Evolutionary conservation across 1,284 basidiomycete genomes (phyloP), one percentile per base, ranked within the genome.

Genomic region (Tremellales sp.): DNA sequence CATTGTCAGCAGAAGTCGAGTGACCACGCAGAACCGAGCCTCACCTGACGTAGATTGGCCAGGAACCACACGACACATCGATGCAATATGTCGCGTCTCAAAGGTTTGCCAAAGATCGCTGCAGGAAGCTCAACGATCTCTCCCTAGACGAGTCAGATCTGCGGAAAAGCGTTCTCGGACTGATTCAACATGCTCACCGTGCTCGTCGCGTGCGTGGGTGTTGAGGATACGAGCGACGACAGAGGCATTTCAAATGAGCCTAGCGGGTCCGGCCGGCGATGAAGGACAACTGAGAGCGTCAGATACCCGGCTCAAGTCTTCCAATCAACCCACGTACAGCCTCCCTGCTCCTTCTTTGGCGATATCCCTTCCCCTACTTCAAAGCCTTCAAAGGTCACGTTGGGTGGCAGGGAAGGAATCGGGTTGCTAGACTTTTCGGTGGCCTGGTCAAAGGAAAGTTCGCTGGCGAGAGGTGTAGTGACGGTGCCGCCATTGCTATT

Each of bases 41-140:
- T 49, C 15, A 68, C 93, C 73, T 89, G 85, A 27, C 94, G 86
- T 37, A 92, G 80, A 6, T 84, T 82, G 61, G 96, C 89, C 25
- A 88, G 84, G 71, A 96, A 83, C 68, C 96, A 90, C 8, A 89
- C 84, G 35, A 92, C 86, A 64, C 92, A 94, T 48, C 90, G 81
- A 73, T 98, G 94, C 10, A 98, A 82, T 53, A 98, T 88, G 68
- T 97, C 92, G 19, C 84, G 82, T 45, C 94, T 86, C 39, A 94
- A 83, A 26, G 87, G 87, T 56, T 89, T 84, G 59, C 82, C 79
- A 73, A 98, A 99, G 23, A 98, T 60, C 11, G 65, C 62, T 7
- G 64, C 51, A 15, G 73, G 68, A 5, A 76, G 67, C 6, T 64
- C 52, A 36, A 74, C 54, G 19, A 60, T 56, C 13, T 60, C 43